phyloP scores from a whole-genome alignment of 441 rosid species.

The Syzygium syzygioides region DNA sequence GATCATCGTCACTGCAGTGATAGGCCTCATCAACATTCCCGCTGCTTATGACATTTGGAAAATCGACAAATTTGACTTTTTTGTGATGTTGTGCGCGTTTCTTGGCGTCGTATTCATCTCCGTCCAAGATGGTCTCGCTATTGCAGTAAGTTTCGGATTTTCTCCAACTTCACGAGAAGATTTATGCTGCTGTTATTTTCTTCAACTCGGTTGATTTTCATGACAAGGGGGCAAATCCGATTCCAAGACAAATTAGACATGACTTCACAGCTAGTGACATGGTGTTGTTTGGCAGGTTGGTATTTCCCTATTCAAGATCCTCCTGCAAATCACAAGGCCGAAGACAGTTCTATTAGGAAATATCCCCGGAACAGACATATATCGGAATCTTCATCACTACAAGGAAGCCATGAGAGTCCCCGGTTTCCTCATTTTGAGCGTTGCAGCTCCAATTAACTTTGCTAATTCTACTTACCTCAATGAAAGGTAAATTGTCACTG shows the following conservation, averaged over 20 bases:
- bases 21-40: constrained; percentile 83
- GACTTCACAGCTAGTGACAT: background rate
- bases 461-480: constrained; percentile 80
- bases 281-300: constrained; percentile 43
- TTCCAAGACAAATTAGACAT: background rate
- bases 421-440: constrained; percentile 69
- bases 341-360: constrained; percentile 68
- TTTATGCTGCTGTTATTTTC: background rate
- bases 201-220: background rate
- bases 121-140: constrained; percentile 73
- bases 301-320: constrained; percentile 70
- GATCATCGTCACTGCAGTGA: constrained; percentile 83
- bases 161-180: background rate
- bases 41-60: constrained; percentile 70
- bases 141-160: constrained; percentile 50
- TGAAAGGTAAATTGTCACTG: constrained; percentile 48
- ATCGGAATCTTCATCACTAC: constrained; percentile 69
- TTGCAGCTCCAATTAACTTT: constrained; percentile 83
- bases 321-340: constrained; percentile 80
- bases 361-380: constrained; percentile 69
- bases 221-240: background rate
- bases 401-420: constrained; percentile 66
- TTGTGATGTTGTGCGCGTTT: constrained; percentile 70
- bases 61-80: constrained; percentile 80
- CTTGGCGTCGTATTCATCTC: constrained; percentile 80